phyloP scores from a whole-genome alignment of 2,329 filamentous ascomycete species.

The Metarhizium robertsii region DNA sequence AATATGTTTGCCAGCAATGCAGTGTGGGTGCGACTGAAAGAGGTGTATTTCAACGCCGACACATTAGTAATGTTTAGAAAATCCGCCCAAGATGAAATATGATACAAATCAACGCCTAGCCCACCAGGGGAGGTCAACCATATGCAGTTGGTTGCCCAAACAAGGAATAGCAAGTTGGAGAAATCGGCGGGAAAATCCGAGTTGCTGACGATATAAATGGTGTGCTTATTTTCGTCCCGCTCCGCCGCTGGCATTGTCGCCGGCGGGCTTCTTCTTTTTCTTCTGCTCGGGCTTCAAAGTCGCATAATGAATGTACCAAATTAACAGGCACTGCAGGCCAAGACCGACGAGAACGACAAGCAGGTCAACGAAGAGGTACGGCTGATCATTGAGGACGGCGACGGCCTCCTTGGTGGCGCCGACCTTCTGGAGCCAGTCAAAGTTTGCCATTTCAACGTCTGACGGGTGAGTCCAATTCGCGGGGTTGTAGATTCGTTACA shows the following conservation, averaged over 20 bases:
- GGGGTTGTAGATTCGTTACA: too few relatives aligned
- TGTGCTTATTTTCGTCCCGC: background rate
- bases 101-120: background rate
- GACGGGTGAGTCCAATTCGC: too few relatives aligned
- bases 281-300: slow-evolving; percentile 53
- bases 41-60: background rate
- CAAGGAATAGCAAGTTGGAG: background rate
- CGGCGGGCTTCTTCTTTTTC: slow-evolving; percentile 24
- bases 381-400: slow-evolving; percentile 52
- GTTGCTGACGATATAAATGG: background rate
- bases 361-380: slow-evolving; percentile 47
- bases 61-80: background rate
- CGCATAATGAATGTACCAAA: slow-evolving; percentile 51
- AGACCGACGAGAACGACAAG: slow-evolving; percentile 43
- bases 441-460: slow-evolving; percentile 35
- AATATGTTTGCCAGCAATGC: background rate
- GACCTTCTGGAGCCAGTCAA: slow-evolving; percentile 46
- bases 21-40: background rate
- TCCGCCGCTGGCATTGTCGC: background rate
- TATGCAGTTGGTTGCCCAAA: background rate
- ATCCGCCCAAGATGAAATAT: background rate
- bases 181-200: background rate
- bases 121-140: background rate
- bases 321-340: slow-evolving; percentile 34
- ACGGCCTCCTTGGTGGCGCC: slow-evolving; percentile 50